Base-by-base conservation (phyloP, 306 rosid species). In the Gastrolobium villosum region DNA sequence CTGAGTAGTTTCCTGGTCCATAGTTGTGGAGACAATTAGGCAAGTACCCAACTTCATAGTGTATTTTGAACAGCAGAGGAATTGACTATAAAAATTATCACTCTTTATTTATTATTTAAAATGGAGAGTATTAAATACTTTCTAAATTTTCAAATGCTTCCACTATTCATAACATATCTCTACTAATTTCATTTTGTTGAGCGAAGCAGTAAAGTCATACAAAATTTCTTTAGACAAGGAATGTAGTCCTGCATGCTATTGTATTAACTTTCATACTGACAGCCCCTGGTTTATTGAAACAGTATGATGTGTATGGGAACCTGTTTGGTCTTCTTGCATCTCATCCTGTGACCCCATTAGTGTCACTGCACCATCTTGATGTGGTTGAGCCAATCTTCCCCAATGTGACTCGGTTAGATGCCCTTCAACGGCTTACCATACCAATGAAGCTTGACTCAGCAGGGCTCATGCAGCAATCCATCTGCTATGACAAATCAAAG, bases 301-400 rank as follows among this genome's bases (percentile, higher is more conserved):
- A 96, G 99, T 96, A 91, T 72, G 99, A 96, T 78, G 99, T 96
- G 71, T 93, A 96, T 5, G 99, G 99, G 59, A 91, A 91, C 84
- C 83, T 96, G 70, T 85, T 96, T 2, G 99, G 99, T 59, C 99
- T 96, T 45, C 98, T 96, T n/a, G 93, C 98, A 0, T 88, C 99
- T 2, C 99, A 96, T 76, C 99, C 99, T 0, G 98, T 96, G 80
- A 83, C 94, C 14, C 98, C 99, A 10, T 83, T 96, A 39, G 99
- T 96, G 63, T 88, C 99, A 2, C 86, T 96, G 71, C 99, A 96
- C 81, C 99, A 96, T 79, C 97, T 96, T 50, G 99, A 96, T 74
- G 91, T 96, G 36, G 99, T 93, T 5, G 99, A 96, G 83, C 98
- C 99, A 13, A 93, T 96, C 84, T 96, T 96, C 84, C 99, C 99